Evolutionary conservation across 2,329 filamentous ascomycete genomes (phyloP), one percentile per base, ranked within the genome.

Genomic region (Alternaria consortialis): DNA sequence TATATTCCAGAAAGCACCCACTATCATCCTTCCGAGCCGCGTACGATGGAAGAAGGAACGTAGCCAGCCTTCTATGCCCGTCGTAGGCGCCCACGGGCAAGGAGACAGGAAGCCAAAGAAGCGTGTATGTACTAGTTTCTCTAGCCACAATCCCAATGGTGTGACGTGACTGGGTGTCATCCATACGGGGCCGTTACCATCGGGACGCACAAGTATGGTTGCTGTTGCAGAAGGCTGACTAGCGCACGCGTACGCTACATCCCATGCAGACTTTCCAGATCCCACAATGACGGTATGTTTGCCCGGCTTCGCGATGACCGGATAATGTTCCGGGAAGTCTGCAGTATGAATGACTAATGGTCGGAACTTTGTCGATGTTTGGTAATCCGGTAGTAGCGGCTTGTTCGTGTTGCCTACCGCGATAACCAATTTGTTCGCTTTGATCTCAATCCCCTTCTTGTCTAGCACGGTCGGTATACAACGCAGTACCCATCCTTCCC

Each of bases 91-190:
- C 88, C 90, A 94, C 13, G 90, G 84, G 72, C 90, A 93, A 0
- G 91, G 91, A 53, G 86, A 89, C 76, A 94, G 88, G 88, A 89
- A 93, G 2, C 87, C 90, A 54, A 93, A 78, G 64, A 91, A 83
- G 0, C 91, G 87, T 0, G 86, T 90, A 32, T 86, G 85, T 4
- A 90, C 84, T 5, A 93, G 83, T 68, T 89, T 87, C 76, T 93
- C 90, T 0, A 92, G 79, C 84, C 86, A 88, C 59, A 84, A 84
- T 74, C 89, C 89, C n/a, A 91, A 72, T 0, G 89, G 88, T 1
- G 89, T 91, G 15, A 91, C 88, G 56, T 87, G 87, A 1, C 85
- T 77, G 1, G 86, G 85, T 0, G 85, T 77, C 75, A 90, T 85
- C 83, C 84, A 90, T 0, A 82, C 80, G 0, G 88, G 87, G 0